Conservation (phyloP, 495 filamentous ascomycete genomes). For the Podospora conica region DNA sequence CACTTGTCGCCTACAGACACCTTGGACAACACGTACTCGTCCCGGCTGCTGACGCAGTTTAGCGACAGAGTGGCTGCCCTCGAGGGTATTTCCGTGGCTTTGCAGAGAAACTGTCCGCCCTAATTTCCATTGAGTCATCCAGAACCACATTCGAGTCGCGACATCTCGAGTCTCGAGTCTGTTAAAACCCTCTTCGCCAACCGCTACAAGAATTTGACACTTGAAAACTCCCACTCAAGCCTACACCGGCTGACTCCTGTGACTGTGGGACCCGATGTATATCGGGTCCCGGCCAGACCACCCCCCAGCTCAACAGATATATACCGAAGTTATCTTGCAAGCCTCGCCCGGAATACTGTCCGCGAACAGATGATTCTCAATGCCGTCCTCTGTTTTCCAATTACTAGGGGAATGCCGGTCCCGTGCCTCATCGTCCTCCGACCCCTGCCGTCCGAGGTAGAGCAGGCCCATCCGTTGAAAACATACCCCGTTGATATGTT, state of each 20-base stretch:
- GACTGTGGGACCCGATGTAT: too few species aligned
- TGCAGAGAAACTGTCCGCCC: neutral
- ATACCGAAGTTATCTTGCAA: neutral
- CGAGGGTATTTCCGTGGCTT: constrained; percentile 5
- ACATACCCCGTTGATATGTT: neutral
- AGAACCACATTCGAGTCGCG: too few species aligned
- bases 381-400: neutral
- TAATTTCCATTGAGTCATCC: too few species aligned
- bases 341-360: neutral
- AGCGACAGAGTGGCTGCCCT: constrained; percentile 8
- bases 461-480: neutral
- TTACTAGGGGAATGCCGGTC: neutral
- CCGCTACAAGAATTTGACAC: too few species aligned
- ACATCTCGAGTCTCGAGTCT: too few species aligned
- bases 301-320: neutral
- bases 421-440: neutral
- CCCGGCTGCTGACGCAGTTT: constrained; percentile 6
- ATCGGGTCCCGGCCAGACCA: too few species aligned
- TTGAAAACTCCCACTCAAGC: too few species aligned
- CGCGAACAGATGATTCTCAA: neutral
- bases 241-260: too few species aligned
- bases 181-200: too few species aligned
- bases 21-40: constrained; percentile 4
- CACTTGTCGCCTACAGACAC: neutral
- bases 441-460: neutral